phyloP scores from a whole-genome alignment of 2,329 filamentous ascomycete species.

The Fusarium abutilonis region DNA sequence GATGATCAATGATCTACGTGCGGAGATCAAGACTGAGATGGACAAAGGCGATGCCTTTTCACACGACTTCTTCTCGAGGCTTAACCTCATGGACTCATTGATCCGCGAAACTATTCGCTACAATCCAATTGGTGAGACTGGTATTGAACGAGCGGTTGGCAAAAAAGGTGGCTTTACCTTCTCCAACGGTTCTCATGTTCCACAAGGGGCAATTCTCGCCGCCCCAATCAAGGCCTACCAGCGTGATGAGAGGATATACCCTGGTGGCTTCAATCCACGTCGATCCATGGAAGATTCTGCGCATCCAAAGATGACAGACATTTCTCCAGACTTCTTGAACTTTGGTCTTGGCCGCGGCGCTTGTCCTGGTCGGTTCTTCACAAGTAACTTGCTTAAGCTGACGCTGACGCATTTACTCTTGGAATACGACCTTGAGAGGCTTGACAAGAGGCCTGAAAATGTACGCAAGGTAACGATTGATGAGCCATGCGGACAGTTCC shows the following conservation, averaged over 20 bases:
- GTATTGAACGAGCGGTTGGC: constrained; percentile 26
- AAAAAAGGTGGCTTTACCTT: constrained; percentile 31
- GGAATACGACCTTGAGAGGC: constrained; percentile 23
- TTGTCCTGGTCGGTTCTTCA: constrained; percentile 26
- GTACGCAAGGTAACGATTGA: constrained; percentile 25
- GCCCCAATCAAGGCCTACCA: constrained; percentile 34
- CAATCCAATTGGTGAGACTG: constrained; percentile 32
- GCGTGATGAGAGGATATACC: constrained; percentile 21
- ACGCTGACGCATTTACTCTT: constrained; percentile 20
- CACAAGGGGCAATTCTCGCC: constrained; percentile 28
- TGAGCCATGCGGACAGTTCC: constrained; percentile 18
- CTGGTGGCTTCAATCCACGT: constrained; percentile 24
- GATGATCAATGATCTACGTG: constrained; percentile 17
- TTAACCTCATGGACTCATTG: constrained; percentile 22
- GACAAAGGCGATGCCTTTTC: constrained; percentile 18
- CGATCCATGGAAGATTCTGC: constrained; percentile 19
- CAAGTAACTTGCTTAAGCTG: constrained; percentile 25
- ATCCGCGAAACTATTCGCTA: constrained; percentile 29
- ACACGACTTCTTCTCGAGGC: constrained; percentile 24
- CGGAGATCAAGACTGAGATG: constrained; percentile 18
- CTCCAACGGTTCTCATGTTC: constrained; percentile 30
- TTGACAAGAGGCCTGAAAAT: constrained; percentile 20
- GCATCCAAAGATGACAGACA: constrained; percentile 27
- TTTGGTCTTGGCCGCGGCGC: constrained; percentile 23
- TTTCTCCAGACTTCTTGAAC: constrained; percentile 23